Evolutionary conservation across 1,284 basidiomycete species (phyloP).

Genomic region (Ganoderma lucidum): DNA sequence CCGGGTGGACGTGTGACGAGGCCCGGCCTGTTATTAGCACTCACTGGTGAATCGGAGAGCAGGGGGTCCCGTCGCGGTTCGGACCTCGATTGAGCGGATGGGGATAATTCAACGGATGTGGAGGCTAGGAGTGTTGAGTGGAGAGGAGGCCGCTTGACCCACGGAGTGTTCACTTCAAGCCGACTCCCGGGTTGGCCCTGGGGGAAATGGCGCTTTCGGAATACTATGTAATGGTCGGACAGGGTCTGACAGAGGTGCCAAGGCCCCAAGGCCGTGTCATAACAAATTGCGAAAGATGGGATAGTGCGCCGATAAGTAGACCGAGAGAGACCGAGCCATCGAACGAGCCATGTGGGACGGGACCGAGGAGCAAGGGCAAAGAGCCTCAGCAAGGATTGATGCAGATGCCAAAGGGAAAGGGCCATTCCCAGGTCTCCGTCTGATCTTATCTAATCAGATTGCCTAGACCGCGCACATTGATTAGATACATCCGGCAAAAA

Average conservation of each 20-base stretch:
- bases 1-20: constrained; percentile 30
- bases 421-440: not conserved
- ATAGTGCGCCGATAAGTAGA: not conserved
- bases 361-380: constrained; percentile 7
- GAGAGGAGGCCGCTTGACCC: not conserved
- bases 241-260: not conserved
- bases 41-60: not conserved
- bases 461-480: constrained; percentile 11
- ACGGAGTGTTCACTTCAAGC: not conserved
- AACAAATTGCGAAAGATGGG: not conserved
- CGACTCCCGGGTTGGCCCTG: not conserved
- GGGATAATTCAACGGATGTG: not conserved
- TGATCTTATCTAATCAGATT: constrained; percentile 37
- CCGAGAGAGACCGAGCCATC: not conserved
- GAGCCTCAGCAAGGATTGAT: not conserved
- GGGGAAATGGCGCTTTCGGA: not conserved
- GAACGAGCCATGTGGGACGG: constrained; percentile 3
- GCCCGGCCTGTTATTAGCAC: constrained; percentile 6
- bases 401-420: not conserved
- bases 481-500: constrained; percentile 17
- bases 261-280: constrained; percentile 6
- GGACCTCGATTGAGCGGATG: not conserved
- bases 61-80: too few relatives aligned
- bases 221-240: not conserved
- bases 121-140: not conserved